Base-by-base conservation (phyloP, 2,329 filamentous ascomycete genomes). In the Penicillium hesseltinei region DNA sequence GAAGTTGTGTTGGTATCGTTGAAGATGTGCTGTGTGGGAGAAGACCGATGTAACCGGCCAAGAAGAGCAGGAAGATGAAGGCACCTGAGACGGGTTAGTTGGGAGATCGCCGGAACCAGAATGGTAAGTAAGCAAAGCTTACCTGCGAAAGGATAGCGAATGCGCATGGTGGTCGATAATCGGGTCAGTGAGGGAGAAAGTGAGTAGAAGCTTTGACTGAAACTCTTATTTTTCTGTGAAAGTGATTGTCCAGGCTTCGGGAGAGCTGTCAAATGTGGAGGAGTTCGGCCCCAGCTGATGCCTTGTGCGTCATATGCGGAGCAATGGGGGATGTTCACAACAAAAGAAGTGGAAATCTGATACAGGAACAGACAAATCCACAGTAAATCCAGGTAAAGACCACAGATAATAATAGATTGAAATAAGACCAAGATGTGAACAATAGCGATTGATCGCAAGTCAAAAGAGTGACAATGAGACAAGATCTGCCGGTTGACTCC, bases 111-210 rank as follows among this genome's bases (percentile, higher is more conserved):
- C 33, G 42, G 25, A 59, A 56, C 19, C 33, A 49, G 48, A 54
- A 46, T 52, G 21, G 40, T 11, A 48, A 19, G 44, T 43, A 33
- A 47, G 40, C 29, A 47, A 52, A 60, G 79, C 85, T 70, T 80
- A 94, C 92, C 90, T 78, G 91, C 91, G 73, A 96, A 96, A 54
- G 90, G 89, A 69, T 92, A 84, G 71, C 92, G 86, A 79, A 97
- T 91, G 76, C 90, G 89, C 89, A 96, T 94, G 25, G 63, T 74
- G 64, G 39, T 45, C 57, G 55, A n/a, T 27, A 27, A 45, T 25
- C 5, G 5, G 17, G 7, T 40, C 39, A 13, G 21, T 47, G 51
- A 35, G 21, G n/a, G 19, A 38, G 13, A 23, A 38, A 39, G 25
- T 35, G 47, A 53, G 21, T 47, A 45, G 46, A 49, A 56, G 46